Evolutionary conservation across 352 stramenopile genomes (phyloP), one percentile per base, ranked within the genome.

Genomic region (Phytophthora pistaciae): DNA sequence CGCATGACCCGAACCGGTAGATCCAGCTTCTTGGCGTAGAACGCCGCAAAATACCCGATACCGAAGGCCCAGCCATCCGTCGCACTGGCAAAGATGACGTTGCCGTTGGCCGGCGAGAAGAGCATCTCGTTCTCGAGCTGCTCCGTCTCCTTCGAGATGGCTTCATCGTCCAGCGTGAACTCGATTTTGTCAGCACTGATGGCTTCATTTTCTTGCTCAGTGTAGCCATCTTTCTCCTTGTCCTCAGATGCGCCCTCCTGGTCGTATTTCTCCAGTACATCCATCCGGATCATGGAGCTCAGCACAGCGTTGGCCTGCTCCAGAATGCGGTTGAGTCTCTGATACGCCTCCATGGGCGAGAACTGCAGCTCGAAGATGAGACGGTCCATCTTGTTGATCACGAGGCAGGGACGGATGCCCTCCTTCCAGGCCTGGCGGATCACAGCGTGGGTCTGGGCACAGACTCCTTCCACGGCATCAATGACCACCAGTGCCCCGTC

Each of bases 301-400:
- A 96, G 79, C 31, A 93, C 80, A 6, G 88, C 91, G 69, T 96
- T 96, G 13, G 87, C 88, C 54, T 95, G 94, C 74, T 99, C 96
- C 52, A 99, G 72, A 50, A 99, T 95, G 16, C 90, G 90, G 69
- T 95, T 90, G 23, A 99, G 88, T 60, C 96, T 84, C 56, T 98
- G 83, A 84, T 98, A 99, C 7, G 95, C 94, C 68, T 99, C 96
- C 21, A 82, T 83, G 2, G 92, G 82, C 40, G 90, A 95, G 49
- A 98, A 90, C 60, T 97, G 92, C 27, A 99, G 78, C 77, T 99
- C 94, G 16, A 93, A 92, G 74, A 97, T 97, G 29, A 99, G 79
- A 11, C 97, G 88, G 79, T 99, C 97, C 63, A 99, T 91, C 78
- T 99, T 99, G 78, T 99, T 99, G 66, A 99, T 91, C 18, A 99